Conservation (phyloP, 2,329 filamentous ascomycete species). For the Fusarium sp. region DNA sequence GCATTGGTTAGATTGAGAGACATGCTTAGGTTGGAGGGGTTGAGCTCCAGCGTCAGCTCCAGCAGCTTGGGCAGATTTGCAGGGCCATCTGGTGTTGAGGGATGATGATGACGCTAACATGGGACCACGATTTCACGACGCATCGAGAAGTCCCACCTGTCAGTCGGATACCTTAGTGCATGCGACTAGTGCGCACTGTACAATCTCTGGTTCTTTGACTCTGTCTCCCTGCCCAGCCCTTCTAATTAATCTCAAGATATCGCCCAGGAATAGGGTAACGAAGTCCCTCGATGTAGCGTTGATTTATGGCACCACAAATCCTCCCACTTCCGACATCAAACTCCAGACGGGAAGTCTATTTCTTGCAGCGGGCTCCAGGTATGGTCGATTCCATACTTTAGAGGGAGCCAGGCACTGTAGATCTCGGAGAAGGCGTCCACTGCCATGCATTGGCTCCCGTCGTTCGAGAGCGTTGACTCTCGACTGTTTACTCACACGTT, state of each 20-base stretch:
- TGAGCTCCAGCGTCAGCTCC: slow-evolving; percentile 14
- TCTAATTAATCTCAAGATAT: background rate
- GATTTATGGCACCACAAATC: slow-evolving; percentile 26
- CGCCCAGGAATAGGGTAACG: slow-evolving; percentile 9
- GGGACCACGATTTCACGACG: slow-evolving; percentile 33
- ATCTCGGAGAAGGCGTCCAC: slow-evolving; percentile 23
- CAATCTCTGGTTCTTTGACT: background rate
- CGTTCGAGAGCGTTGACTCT: slow-evolving; percentile 27
- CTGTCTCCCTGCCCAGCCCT: background rate
- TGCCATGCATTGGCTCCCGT: slow-evolving; percentile 13
- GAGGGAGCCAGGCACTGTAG: slow-evolving; percentile 19
- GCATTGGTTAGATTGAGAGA: slow-evolving; percentile 20
- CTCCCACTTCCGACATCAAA: background rate
- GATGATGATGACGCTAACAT: slow-evolving; percentile 44
- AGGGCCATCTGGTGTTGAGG: slow-evolving; percentile 35
- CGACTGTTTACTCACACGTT: slow-evolving; percentile 39
- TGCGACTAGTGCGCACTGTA: slow-evolving; percentile 12
- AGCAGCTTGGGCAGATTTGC: slow-evolving; percentile 31
- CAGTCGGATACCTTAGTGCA: background rate
- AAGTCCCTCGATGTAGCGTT: slow-evolving; percentile 20
- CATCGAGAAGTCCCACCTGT: slow-evolving; percentile 25
- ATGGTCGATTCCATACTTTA: slow-evolving; percentile 3
- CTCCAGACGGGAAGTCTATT: slow-evolving; percentile 9
- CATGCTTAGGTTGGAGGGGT: slow-evolving; percentile 7
- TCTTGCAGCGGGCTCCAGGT: background rate